Conservation (phyloP, 805 yeast genomes). For the Zygoascus tannicola region DNA sequence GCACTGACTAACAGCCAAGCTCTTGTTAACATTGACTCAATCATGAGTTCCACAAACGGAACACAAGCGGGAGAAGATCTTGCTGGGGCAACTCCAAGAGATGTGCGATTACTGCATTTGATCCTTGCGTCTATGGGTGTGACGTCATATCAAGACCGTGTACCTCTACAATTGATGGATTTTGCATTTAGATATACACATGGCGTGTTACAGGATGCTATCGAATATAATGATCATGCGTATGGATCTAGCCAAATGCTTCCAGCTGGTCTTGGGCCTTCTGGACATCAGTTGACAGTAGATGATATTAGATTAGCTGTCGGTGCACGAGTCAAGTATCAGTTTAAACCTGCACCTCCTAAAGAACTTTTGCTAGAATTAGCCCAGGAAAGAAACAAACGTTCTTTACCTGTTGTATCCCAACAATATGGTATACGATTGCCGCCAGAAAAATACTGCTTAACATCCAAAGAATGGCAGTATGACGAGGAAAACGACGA, state of each 20-base stretch:
- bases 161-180: slow-evolving; percentile 92
- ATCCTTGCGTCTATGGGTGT: slow-evolving; percentile 91
- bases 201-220: slow-evolving; percentile 81
- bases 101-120: slow-evolving; percentile 80
- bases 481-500: slow-evolving; percentile 39
- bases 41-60: slow-evolving; percentile 2
- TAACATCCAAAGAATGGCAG: slow-evolving; percentile 75
- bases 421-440: slow-evolving; percentile 86
- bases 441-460: slow-evolving; percentile 96
- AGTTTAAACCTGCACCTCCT: slow-evolving; percentile 93
- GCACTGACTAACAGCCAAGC: no score
- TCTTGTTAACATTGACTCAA: no score
- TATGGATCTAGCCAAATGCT: slow-evolving; percentile 25
- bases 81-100: slow-evolving; percentile 52
- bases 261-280: slow-evolving; percentile 29
- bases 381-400: slow-evolving; percentile 85
- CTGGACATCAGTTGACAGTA: slow-evolving; percentile 50
- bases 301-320: slow-evolving; percentile 91
- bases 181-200: slow-evolving; percentile 86
- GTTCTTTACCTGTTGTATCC: slow-evolving; percentile 83
- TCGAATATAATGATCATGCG: slow-evolving; percentile 74
- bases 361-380: slow-evolving; percentile 83
- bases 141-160: slow-evolving; percentile 87
- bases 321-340: slow-evolving; percentile 89
- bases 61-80: slow-evolving; percentile 9